Base-by-base conservation (phyloP, 805 yeast species). In the Jamesozyma jinghongensis region DNA sequence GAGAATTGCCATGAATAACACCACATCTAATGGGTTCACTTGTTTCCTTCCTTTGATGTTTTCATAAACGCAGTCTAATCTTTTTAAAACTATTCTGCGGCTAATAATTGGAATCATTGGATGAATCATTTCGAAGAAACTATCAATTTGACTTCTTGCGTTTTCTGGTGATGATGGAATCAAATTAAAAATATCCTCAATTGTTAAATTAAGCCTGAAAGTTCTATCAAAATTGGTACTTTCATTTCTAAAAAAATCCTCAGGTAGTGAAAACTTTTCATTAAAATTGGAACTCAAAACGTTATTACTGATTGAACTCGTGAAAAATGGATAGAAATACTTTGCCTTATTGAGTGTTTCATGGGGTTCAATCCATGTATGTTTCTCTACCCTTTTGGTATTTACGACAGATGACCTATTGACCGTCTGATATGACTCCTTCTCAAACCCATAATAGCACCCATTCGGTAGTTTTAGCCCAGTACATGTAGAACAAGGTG, bases 71-170 rank as follows among this genome's bases (percentile, higher is more conserved):
- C 30, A 39, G 5, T 22, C 20, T n/a, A 51, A 25, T 19, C 38
- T 38, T 11, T 34, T 26, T 1, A 27, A 6, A 3, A 53, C 37
- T 12, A 36, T 39, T 14, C 40, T 36, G 36, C 43, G 44, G 19
- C 40, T 40, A 8, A 57, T 18, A 6, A 57, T 35, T 2, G 62
- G 62, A n/a, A 57, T 43, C 5, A 57, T 52, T 6, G 62, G 57
- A 37, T 57, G 53, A 3, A 57, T 42, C 4, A 46, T 35, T 8
- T 48, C 50, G 28, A 56, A 52, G 44, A 48, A 57, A 4, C 40
- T 41, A 16, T 52, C 54, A 8, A 49, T 39, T 34, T 51, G 48
- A 29, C 40, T 38, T 31, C 36, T 34, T 3, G 54, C 48, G 8
- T 45, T 36, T 7, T 43, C 42, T 13, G 30, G 40, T 6, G 49